Percentiles rank a stretch among this genome's conserved stretches.
These are phyloP conservation scores for Dendrocalamus sinicus DNA, from an alignment of 176 grass and related monocot genomes.

Conservation along the genomic window DNA sequence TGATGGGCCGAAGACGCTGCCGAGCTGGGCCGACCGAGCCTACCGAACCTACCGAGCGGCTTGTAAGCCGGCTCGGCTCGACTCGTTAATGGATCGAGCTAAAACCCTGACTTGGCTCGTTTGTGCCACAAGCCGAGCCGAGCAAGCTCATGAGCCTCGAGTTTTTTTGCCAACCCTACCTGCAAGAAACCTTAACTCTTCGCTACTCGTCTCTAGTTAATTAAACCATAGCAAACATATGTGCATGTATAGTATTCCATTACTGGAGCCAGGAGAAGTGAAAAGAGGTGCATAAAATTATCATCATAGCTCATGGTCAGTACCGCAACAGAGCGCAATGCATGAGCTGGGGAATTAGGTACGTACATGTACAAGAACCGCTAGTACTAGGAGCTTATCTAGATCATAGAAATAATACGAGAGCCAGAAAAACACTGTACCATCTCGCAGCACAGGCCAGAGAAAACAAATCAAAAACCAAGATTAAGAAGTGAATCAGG, in stretches of 20 bases:
- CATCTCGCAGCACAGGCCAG: conserved; percentile 37
- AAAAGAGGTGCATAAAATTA: conserved; percentile 59
- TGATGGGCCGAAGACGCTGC: too few relatives aligned
- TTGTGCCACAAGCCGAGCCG: too few relatives aligned
- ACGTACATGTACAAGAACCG: conserved; percentile 56
- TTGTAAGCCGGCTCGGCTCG: too few relatives aligned
- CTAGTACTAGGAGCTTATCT: conserved; percentile 40
- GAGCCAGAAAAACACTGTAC: conserved; percentile 43
- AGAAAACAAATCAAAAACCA: conserved; percentile 44
- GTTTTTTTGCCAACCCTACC: too few relatives aligned
- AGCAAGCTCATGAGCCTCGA: too few relatives aligned
- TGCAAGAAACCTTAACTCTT: conserved; percentile 10
- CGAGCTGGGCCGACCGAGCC: too few relatives aligned
- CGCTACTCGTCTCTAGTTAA: background rate
- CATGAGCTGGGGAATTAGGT: conserved; percentile 48
- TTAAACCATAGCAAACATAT: conserved; percentile 38
- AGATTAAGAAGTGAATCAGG: conserved; percentile 21
- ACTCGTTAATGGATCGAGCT: too few relatives aligned
- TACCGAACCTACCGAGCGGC: too few relatives aligned
- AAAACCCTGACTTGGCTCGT: too few relatives aligned
- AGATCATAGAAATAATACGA: conserved; percentile 41
- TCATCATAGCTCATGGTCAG: conserved; percentile 48
- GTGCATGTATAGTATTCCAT: conserved; percentile 27
- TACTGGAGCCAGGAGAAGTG: conserved; percentile 30
- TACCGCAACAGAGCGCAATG: conserved; percentile 49